phyloP scores from a whole-genome alignment of 2,329 filamentous ascomycete genomes.

The Xenosphaeropsis pyriputrescens region DNA sequence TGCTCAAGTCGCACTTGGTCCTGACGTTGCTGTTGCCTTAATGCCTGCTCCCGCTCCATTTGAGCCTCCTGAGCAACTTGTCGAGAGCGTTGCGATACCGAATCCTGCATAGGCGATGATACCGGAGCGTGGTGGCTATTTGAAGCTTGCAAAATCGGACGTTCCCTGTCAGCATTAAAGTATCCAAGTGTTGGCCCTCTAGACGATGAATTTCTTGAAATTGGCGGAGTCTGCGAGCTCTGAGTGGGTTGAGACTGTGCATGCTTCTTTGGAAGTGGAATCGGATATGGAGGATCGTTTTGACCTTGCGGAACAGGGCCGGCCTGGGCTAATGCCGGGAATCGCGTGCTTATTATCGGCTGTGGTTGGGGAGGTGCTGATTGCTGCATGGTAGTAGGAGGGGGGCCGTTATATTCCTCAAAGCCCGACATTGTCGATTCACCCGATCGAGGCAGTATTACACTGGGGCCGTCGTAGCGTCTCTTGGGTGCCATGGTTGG shows the following conservation, averaged over 20 bases:
- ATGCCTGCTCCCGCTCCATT: slow-evolving; percentile 13
- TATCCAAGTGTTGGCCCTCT: slow-evolving; percentile 15
- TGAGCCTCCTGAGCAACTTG: slow-evolving; percentile 15
- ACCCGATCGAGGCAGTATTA: too few relatives aligned
- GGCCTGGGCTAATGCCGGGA: slow-evolving; percentile 17
- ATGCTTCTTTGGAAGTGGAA: slow-evolving; percentile 11
- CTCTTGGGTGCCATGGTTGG: slow-evolving; percentile 35
- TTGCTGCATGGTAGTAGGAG: slow-evolving; percentile 13
- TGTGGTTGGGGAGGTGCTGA: slow-evolving; percentile 12
- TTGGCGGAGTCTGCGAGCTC: slow-evolving; percentile 6
- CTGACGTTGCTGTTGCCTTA: slow-evolving; percentile 7
- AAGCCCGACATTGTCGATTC: slow-evolving; percentile 10
- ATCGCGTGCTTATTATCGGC: slow-evolving; percentile 10
- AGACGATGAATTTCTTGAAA: slow-evolving; percentile 6
- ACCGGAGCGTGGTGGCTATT: slow-evolving; percentile 6
- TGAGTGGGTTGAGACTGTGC: slow-evolving; percentile 10
- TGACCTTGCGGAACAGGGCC: slow-evolving; percentile 12
- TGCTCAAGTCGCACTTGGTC: slow-evolving; percentile 6
- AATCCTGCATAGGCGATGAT: slow-evolving; percentile 3
- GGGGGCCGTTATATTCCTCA: slow-evolving; percentile 32
- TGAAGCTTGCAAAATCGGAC: slow-evolving; percentile 7
- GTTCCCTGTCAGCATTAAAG: slow-evolving; percentile 12
- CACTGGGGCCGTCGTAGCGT: slow-evolving; percentile 29
- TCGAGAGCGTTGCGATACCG: slow-evolving; percentile 11
- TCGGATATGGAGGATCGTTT: slow-evolving; percentile 10